These are phyloP conservation scores for Meredithiella fracta DNA, from an alignment of 2,329 filamentous ascomycete genomes.

Conservation along the genomic window DNA sequence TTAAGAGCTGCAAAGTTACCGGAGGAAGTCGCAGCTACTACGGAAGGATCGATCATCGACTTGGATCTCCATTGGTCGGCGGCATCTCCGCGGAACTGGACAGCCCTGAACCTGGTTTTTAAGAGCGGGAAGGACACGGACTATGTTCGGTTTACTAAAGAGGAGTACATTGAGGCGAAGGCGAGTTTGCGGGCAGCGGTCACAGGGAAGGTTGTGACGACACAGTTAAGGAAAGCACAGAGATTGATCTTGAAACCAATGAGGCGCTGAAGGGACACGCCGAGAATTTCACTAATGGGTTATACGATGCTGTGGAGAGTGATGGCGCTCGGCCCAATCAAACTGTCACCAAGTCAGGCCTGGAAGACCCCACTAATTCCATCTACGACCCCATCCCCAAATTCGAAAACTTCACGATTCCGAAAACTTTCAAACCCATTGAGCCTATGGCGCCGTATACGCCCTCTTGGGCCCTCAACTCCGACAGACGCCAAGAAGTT, in stretches of 20 bases:
- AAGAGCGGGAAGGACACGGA: neutral
- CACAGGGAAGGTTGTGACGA: neutral
- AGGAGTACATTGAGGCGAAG: conserved; percentile 10
- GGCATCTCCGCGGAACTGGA: conserved; percentile 14
- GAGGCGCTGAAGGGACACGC: neutral
- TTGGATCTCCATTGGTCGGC: conserved; percentile 14
- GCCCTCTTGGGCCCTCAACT: neutral
- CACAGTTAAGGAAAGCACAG: conserved; percentile 6
- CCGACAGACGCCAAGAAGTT: neutral
- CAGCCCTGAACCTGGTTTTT: conserved; percentile 2
- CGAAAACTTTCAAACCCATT: neutral
- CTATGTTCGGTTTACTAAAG: conserved; percentile 7
- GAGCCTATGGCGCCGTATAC: conserved; percentile 5
- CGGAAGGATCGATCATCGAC: conserved; percentile 8
- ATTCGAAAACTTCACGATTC: neutral
- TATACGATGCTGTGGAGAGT: neutral
- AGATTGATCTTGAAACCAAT: neutral
- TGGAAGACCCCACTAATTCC: too few species aligned
- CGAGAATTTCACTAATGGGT: neutral
- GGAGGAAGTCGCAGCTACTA: neutral
- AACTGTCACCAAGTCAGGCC: too few species aligned
- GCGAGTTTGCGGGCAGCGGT: neutral
- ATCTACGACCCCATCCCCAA: too few species aligned
- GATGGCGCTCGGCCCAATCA: too few species aligned
- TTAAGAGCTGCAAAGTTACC: neutral